Base-by-base conservation (phyloP, 129 eudicot genomes). In the Deinandra increscens region DNA sequence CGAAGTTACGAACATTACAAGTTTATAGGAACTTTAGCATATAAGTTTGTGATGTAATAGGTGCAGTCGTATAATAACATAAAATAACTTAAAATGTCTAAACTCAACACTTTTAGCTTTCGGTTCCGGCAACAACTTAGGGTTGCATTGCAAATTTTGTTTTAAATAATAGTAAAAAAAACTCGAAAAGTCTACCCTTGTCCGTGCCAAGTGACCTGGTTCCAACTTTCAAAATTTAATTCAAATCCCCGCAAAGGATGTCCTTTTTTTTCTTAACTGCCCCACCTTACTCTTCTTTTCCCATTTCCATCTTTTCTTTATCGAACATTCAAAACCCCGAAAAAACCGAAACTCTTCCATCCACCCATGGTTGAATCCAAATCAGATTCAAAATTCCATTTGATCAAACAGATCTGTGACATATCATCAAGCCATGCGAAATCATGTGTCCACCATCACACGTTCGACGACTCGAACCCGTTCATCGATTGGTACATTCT, bases 401-500 rank as follows among this genome's bases (percentile, higher is more conserved):
- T 89, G 66, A 87, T 78, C 22, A 75, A 68, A 64, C 78, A 80
- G 45, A 89, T 87, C 11, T 84, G 83, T 80, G 80, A 76, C 68
- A 48, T 89, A 26, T 26, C 86, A 26, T 26, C 86, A 18, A 65
- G 68, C 41, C 81, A 78, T 58, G 71, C 87, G 34, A 74, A 11
- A n/a, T 83, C 83, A 82, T 17, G 42, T 74, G 54, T 78, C 53
- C 81, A 53, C 50, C 75, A 3, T 18, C 14, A 43, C 48, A n/a
- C 42, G 1, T 46, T 31, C 33, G 36, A 26, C 33, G 36, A 26
- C 31, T 69, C 85, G 7, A 41, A 41, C 55, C 84, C 87, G 9
- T 83, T 87, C 73, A 79, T 90, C 51, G 90, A 90, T 61, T 87
- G 97, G 97, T 90, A 82, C 69, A 81, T 87, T 59, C 68, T 90